Percentiles rank a stretch among this genome's conserved stretches.
These are phyloP conservation scores for Pholiota microspora DNA, from an alignment of 768 basidiomycete genomes.

Conservation along the genomic window DNA sequence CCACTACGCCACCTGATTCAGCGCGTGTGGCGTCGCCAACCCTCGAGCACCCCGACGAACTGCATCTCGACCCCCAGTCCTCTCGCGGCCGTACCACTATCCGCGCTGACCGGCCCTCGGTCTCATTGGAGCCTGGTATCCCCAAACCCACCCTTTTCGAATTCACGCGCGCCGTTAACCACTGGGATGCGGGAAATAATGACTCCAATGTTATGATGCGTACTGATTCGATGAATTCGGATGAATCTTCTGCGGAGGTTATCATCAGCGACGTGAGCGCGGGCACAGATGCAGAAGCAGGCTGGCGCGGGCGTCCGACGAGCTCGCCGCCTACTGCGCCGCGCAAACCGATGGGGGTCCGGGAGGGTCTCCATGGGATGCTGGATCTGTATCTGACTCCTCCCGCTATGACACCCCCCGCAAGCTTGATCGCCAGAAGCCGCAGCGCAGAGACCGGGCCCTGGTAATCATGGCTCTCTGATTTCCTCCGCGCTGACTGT, in stretches of 20 bases:
- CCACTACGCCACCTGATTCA: conserved; percentile 41
- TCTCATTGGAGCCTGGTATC: neutral
- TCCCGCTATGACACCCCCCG: neutral
- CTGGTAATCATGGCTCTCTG: neutral
- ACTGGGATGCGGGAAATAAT: neutral
- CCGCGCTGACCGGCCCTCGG: neutral
- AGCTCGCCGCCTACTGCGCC: conserved; percentile 15
- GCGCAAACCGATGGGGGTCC: neutral
- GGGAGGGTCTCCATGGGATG: neutral
- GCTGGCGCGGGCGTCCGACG: conserved; percentile 5
- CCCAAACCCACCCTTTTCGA: neutral
- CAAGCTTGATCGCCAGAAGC: conserved; percentile 11
- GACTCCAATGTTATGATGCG: neutral
- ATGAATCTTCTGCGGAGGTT: neutral
- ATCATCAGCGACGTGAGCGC: neutral
- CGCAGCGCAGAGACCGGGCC: conserved; percentile 9
- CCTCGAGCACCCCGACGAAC: conserved; percentile 26
- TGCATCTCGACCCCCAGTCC: conserved; percentile 20
- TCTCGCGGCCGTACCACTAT: conserved; percentile 5
- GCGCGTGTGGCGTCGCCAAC: conserved; percentile 16
- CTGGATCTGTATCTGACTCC: conserved; percentile 14
- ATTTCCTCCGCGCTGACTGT: neutral
- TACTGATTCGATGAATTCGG: conserved; percentile 3
- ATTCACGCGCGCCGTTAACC: neutral
- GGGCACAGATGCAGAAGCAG: neutral